phyloP scores from a whole-genome alignment of 768 basidiomycete species.

The Naganishia friedmannii region DNA sequence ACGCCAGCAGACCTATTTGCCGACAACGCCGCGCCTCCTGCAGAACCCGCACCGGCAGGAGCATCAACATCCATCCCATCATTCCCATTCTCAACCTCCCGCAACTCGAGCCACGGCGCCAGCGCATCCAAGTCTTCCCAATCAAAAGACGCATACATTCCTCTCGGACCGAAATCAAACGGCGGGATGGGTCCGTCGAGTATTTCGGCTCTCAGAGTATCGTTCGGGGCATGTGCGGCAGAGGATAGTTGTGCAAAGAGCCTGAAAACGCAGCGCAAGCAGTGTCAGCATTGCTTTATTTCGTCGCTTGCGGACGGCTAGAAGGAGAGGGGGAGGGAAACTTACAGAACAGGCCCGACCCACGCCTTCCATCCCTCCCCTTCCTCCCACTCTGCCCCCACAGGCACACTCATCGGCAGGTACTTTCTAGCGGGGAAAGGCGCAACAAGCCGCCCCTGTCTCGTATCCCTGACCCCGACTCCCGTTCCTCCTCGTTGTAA shows the following conservation, averaged over 20 bases:
- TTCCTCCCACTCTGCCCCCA: conserved; percentile 41
- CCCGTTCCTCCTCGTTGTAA: neutral
- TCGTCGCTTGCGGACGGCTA: neutral
- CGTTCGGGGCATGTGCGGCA: conserved; percentile 13
- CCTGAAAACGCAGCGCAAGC: conserved; percentile 27
- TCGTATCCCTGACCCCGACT: neutral
- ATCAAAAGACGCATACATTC: conserved; percentile 47
- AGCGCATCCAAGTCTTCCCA: conserved; percentile 46
- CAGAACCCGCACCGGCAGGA: neutral
- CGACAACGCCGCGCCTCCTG: neutral
- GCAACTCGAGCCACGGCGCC: conserved; percentile 42
- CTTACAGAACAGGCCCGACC: conserved; percentile 51
- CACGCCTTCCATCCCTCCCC: conserved; percentile 36
- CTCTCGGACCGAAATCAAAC: conserved; percentile 41
- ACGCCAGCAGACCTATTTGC: neutral
- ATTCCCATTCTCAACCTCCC: conserved; percentile 12
- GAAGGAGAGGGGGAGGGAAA: neutral
- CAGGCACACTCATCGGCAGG: conserved; percentile 1
- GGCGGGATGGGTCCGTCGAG: conserved; percentile 37
- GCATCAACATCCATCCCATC: neutral
- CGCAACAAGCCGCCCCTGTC: conserved; percentile 3
- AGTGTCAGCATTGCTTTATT: neutral
- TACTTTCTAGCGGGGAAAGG: neutral
- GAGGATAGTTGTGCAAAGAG: conserved; percentile 47
- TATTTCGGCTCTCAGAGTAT: neutral